These are phyloP conservation scores for Candida hungchunana DNA, from an alignment of 805 yeast genomes.

Conservation along the genomic window DNA sequence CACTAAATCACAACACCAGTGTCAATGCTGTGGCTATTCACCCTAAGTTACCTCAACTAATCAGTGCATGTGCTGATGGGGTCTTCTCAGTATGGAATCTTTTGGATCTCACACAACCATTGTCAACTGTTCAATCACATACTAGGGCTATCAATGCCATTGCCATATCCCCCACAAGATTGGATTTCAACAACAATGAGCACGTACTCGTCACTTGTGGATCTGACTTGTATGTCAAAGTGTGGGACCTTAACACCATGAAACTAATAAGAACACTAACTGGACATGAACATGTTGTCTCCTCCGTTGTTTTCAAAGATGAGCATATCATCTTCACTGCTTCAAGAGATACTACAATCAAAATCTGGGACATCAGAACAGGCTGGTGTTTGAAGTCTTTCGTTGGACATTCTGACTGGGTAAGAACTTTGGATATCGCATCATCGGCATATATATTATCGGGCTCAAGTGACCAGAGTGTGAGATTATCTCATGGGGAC, in stretches of 20 bases:
- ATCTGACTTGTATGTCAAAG: constrained; percentile 52
- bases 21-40: constrained; percentile 67
- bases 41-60: constrained; percentile 63
- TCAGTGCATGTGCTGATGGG: constrained; percentile 66
- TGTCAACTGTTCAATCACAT: constrained; percentile 67
- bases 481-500: constrained; percentile 59
- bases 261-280: constrained; percentile 56
- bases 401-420: constrained; percentile 87
- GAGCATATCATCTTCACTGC: constrained; percentile 49
- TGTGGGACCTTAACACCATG: constrained; percentile 62
- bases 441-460: constrained; percentile 54
- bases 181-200: constrained; percentile 19
- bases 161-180: constrained; percentile 46
- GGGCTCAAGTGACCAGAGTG: constrained; percentile 75
- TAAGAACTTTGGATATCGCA: constrained; percentile 54
- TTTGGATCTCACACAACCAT: constrained; percentile 55
- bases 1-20: constrained; percentile 37
- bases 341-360: constrained; percentile 59
- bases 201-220: constrained; percentile 43
- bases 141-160: constrained; percentile 61
- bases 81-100: constrained; percentile 67
- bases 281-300: constrained; percentile 88
- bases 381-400: constrained; percentile 68
- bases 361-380: constrained; percentile 59
- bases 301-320: constrained; percentile 51